Percentiles rank a stretch among this genome's conserved stretches.
Evolutionary conservation across 2,329 filamentous ascomycete species (phyloP).

Genomic region (Chaetothyriales sp.): DNA sequence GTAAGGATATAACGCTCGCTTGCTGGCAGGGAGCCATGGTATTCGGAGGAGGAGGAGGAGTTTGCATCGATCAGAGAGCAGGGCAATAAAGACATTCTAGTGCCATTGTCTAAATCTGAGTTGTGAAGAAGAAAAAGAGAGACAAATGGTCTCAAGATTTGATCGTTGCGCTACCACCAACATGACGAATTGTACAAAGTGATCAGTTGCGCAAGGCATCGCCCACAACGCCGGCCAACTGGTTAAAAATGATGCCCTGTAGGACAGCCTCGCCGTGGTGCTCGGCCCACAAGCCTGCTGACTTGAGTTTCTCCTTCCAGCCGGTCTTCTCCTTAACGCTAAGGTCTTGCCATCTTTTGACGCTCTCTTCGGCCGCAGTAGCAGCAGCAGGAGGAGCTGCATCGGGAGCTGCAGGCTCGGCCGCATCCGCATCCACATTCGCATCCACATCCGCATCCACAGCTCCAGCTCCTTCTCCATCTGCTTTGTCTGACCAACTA

Average conservation of each 20-base stretch:
- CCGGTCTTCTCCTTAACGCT: slow-evolving; percentile 43
- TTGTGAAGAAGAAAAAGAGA: background rate
- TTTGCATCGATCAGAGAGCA: too few relatives aligned
- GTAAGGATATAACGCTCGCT: too few relatives aligned
- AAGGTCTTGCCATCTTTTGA: slow-evolving; percentile 56
- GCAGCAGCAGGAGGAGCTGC: too few relatives aligned
- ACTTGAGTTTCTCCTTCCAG: slow-evolving; percentile 55
- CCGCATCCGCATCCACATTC: slow-evolving; percentile 1
- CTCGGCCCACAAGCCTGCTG: slow-evolving; percentile 65
- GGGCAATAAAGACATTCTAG: too few relatives aligned
- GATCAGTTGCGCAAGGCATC: background rate
- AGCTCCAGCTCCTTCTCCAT: background rate
- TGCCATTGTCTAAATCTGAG: too few relatives aligned
- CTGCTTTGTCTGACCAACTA: slow-evolving; percentile 1
- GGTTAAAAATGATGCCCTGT: slow-evolving; percentile 61
- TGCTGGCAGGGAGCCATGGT: too few relatives aligned
- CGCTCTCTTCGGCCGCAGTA: slow-evolving; percentile 8
- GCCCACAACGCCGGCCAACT: slow-evolving; percentile 50
- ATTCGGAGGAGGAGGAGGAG: too few relatives aligned
- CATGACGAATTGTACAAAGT: background rate
- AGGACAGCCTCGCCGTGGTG: slow-evolving; percentile 63
- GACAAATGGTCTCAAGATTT: background rate
- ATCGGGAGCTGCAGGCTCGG: background rate
- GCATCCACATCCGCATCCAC: background rate
- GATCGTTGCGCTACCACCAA: background rate